Conservation (phyloP, 805 yeast species). For the Pichia thaimueangensis region DNA sequence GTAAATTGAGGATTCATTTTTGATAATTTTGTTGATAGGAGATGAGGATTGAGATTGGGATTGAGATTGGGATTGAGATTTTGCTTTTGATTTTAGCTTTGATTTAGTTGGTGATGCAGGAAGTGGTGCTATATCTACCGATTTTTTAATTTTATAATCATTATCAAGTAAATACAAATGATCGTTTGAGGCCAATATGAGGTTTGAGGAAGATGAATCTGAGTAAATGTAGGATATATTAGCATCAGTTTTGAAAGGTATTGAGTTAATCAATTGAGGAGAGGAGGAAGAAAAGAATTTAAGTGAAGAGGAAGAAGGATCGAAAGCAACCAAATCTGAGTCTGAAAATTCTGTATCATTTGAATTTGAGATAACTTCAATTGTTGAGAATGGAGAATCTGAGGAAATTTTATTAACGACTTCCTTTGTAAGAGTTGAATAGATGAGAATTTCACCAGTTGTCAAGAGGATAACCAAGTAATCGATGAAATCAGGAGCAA, state of each 20-base stretch:
- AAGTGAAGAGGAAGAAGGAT: slow-evolving; percentile 22
- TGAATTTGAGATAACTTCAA: slow-evolving; percentile 19
- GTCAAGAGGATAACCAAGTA: slow-evolving; percentile 21
- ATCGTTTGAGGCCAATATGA: slow-evolving; percentile 10
- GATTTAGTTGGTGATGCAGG: slow-evolving; percentile 2
- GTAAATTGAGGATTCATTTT: neutral
- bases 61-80: neutral
- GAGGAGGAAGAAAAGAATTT: slow-evolving; percentile 24
- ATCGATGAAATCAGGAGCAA: slow-evolving; percentile 7
- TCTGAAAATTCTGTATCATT: slow-evolving; percentile 5
- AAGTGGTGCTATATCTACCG: slow-evolving; percentile 14
- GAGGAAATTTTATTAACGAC: slow-evolving; percentile 33
- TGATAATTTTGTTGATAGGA: slow-evolving; percentile 4
- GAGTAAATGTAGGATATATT: slow-evolving; percentile 4
- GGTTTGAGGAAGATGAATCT: neutral
- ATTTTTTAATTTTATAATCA: slow-evolving; percentile 8
- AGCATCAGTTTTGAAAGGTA: slow-evolving; percentile 15
- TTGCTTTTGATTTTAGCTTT: neutral
- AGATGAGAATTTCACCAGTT: slow-evolving; percentile 36
- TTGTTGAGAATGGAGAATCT: slow-evolving; percentile 23
- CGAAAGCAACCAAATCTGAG: slow-evolving; percentile 26
- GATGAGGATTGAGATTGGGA: neutral
- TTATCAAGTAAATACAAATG: slow-evolving; percentile 8
- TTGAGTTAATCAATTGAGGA: slow-evolving; percentile 16
- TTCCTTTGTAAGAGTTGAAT: slow-evolving; percentile 38